Evolutionary conservation across 768 basidiomycete genomes (phyloP).

Genomic region (Xerocomellus dryophilus): DNA sequence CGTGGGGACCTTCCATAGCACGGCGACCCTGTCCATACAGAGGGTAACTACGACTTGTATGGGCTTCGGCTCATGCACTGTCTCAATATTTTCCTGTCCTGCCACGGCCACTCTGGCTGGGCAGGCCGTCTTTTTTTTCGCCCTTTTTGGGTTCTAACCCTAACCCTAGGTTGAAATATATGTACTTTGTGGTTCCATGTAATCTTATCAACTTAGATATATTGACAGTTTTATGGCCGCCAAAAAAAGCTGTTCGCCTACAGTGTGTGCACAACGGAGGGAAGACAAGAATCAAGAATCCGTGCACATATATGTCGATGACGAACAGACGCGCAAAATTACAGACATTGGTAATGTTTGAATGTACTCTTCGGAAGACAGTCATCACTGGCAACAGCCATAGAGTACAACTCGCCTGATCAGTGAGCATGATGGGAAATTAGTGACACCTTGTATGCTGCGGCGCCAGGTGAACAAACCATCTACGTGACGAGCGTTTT

Average conservation of each 20-base stretch:
- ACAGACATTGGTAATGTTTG: not conserved
- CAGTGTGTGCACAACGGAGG: not conserved
- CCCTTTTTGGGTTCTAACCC: constrained; percentile 30
- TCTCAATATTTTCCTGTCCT: constrained; percentile 79
- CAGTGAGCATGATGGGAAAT: not conserved
- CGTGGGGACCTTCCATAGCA: constrained; percentile 51
- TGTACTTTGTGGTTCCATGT: not conserved
- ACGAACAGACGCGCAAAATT: not conserved
- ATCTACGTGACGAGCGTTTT: constrained; percentile 7
- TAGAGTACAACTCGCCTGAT: constrained; percentile 7
- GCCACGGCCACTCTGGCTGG: constrained; percentile 48
- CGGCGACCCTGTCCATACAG: constrained; percentile 53
- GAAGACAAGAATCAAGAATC: not conserved
- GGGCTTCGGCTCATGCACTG: constrained; percentile 72
- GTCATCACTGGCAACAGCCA: not conserved
- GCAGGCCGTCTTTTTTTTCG: constrained; percentile 33
- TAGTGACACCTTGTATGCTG: not conserved
- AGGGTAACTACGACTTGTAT: constrained; percentile 46
- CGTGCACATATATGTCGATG: not conserved
- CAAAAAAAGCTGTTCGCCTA: too few relatives aligned
- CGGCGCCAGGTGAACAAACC: constrained; percentile 2
- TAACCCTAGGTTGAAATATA: constrained; percentile 30
- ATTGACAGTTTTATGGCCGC: too few relatives aligned
- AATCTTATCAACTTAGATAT: too few relatives aligned
- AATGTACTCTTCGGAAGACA: not conserved